Percentiles rank a stretch among this genome's conserved stretches.
phyloP scores from a whole-genome alignment of 192 early-diverging fungal species.

The Entomortierella lignicola region DNA sequence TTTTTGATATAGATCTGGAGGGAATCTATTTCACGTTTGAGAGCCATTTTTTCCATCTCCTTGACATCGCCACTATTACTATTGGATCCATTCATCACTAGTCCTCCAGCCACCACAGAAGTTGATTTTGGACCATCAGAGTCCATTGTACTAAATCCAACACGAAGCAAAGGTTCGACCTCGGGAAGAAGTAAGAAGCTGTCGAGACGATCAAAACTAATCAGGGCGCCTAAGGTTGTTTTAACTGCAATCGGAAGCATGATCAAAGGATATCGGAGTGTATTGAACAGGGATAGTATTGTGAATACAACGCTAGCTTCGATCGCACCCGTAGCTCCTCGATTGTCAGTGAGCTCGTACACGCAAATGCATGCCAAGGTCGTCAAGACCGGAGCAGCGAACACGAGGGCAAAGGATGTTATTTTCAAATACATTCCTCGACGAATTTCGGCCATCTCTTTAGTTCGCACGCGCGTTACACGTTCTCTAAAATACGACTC shows the following conservation, averaged over 20 bases:
- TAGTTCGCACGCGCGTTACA: conserved; percentile 63
- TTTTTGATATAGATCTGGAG: conserved; percentile 63
- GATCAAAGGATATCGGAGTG: conserved; percentile 74
- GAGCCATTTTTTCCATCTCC: conserved; percentile 37
- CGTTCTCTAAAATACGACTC: conserved; percentile 73
- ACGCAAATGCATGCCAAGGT: conserved; percentile 56
- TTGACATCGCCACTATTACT: conserved; percentile 36
- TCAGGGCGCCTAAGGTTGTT: conserved; percentile 63
- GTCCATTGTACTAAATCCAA: conserved; percentile 30
- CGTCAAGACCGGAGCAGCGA: conserved; percentile 69
- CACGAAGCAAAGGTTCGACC: conserved; percentile 58
- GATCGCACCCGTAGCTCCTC: conserved; percentile 47
- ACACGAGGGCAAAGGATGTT: conserved; percentile 69
- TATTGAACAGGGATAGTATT: conserved; percentile 76
- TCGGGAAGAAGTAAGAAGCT: conserved; percentile 71
- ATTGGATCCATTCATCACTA: conserved; percentile 44
- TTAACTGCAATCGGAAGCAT: conserved; percentile 73
- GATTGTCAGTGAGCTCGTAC: conserved; percentile 51
- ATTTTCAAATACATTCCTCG: conserved; percentile 66
- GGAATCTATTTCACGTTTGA: conserved; percentile 35
- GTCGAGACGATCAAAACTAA: conserved; percentile 68
- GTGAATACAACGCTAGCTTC: conserved; percentile 70
- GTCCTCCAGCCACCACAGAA: conserved; percentile 31
- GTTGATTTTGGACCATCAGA: background rate
- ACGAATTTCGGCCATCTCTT: conserved; percentile 67